A percentile compares a stretch with the other conserved stretches of the same genome.
Conservation (phyloP, 805 yeast genomes). For the Wickerhamomyces ciferrii region DNA sequence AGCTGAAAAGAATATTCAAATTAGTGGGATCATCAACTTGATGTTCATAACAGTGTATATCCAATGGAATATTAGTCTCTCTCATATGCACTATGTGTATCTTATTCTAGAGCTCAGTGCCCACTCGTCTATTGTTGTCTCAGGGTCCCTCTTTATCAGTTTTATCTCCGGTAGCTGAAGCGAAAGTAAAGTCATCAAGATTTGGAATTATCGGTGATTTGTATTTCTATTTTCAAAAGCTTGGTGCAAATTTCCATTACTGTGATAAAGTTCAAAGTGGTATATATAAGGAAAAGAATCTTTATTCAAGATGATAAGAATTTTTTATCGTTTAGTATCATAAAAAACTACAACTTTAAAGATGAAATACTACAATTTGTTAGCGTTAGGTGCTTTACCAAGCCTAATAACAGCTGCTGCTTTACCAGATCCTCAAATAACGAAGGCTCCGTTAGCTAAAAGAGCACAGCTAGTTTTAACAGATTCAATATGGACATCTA, state of each 20-base stretch:
- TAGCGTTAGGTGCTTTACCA: background rate
- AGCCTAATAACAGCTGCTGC: conserved; percentile 15
- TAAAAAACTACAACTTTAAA: background rate
- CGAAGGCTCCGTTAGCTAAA: conserved; percentile 17
- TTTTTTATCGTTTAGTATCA: background rate
- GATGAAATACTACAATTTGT: background rate
- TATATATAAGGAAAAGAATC: background rate
- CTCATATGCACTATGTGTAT: too few species aligned
- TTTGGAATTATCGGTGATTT: background rate
- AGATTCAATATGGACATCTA: conserved; percentile 30
- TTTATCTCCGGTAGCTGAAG: background rate
- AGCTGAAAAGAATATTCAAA: too few species aligned
- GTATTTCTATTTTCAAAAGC: background rate
- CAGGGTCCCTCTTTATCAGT: too few species aligned
- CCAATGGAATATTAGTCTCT: too few species aligned
- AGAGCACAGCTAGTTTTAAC: conserved; percentile 19
- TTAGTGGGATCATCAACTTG: too few species aligned
- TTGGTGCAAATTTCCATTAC: background rate
- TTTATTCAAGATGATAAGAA: background rate
- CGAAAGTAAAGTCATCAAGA: background rate
- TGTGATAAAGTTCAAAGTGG: background rate
- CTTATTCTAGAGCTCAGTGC: too few species aligned
- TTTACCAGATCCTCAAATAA: conserved; percentile 14
- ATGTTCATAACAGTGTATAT: too few species aligned
- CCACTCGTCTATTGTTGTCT: too few species aligned